Conservation (phyloP, 305 asterid species). For the Fraxinus angustifolia region DNA sequence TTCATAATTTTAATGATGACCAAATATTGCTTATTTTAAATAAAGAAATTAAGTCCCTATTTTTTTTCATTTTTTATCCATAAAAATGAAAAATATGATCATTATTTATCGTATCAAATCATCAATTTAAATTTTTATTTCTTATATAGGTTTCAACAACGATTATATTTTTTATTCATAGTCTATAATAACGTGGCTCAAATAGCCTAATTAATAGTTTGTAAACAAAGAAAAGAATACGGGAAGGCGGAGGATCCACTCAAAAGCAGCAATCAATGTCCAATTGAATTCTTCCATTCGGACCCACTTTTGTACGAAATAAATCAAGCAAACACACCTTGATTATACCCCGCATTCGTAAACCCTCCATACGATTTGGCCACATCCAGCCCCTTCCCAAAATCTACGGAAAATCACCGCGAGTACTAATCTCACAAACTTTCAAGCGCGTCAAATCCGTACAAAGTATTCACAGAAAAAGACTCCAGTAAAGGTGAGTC, state of each 20-base stretch:
- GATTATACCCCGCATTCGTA: not conserved
- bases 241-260: not conserved
- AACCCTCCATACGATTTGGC: not conserved
- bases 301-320: not conserved
- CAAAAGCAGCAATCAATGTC: not conserved
- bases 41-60: not conserved
- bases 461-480: not conserved
- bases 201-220: not conserved
- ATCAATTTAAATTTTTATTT: too few relatives aligned
- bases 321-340: not conserved
- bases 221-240: not conserved
- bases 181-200: too few relatives aligned
- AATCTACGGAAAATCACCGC: not conserved
- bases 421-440: not conserved
- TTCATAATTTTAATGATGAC: too few relatives aligned
- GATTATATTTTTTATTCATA: too few relatives aligned
- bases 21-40: not conserved
- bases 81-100: too few relatives aligned
- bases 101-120: too few relatives aligned
- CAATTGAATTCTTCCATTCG: not conserved
- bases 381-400: not conserved
- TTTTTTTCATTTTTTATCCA: too few relatives aligned
- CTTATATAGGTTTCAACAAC: too few relatives aligned
- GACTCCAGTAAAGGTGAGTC: not conserved
- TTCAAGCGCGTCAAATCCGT: constrained; percentile 1